These are phyloP conservation scores for Isabelozyma gotoi DNA, from an alignment of 805 yeast genomes.

Conservation along the genomic window DNA sequence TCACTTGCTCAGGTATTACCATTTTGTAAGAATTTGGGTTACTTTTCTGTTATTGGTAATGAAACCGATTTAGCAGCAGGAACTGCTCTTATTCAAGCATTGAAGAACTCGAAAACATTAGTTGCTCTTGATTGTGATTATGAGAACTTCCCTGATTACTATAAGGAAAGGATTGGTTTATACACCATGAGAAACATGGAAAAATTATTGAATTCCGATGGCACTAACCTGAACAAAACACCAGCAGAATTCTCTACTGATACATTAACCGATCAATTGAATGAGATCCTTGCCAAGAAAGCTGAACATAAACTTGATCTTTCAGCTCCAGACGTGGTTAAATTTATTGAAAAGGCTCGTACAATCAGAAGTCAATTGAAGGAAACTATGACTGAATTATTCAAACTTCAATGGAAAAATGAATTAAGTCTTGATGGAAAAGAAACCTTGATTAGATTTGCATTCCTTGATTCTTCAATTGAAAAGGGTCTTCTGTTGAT, in stretches of 20 bases:
- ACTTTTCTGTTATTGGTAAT: slow-evolving; percentile 69
- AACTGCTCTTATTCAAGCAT: slow-evolving; percentile 66
- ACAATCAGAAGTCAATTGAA: slow-evolving; percentile 29
- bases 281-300: slow-evolving; percentile 30
- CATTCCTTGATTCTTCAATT: slow-evolving; percentile 68
- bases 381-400: slow-evolving; percentile 47
- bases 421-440: slow-evolving; percentile 67
- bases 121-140: slow-evolving; percentile 68
- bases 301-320: slow-evolving; percentile 32
- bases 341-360: slow-evolving; percentile 25
- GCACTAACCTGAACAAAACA: slow-evolving; percentile 34
- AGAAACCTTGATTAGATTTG: slow-evolving; percentile 68
- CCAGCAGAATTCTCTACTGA: slow-evolving; percentile 7
- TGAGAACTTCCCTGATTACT: slow-evolving; percentile 56
- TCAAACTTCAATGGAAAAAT: slow-evolving; percentile 54
- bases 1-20: slow-evolving; percentile 68
- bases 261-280: slow-evolving; percentile 26
- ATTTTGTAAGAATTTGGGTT: slow-evolving; percentile 62
- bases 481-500: slow-evolving; percentile 51
- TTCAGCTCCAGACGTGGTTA: slow-evolving; percentile 27
- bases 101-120: slow-evolving; percentile 64
- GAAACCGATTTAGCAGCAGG: slow-evolving; percentile 57
- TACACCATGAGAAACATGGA: slow-evolving; percentile 85
- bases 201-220: slow-evolving; percentile 39
- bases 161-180: slow-evolving; percentile 72